Conservation (phyloP, 345 rosid species). For the Atalantia buxifolia region DNA sequence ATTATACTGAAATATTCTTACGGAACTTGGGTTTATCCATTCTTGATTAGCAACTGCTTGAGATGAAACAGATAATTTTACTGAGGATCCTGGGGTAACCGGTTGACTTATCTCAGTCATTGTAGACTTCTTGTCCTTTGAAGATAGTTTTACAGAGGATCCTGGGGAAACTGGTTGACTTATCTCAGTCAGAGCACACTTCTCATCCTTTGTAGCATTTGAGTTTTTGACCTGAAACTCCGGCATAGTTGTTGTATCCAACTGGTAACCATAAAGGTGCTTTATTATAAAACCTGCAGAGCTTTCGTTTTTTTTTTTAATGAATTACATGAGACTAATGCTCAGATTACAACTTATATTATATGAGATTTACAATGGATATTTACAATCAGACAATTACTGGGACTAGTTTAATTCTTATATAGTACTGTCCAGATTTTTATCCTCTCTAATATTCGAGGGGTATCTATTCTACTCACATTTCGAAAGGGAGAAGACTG, state of each 20-base stretch:
- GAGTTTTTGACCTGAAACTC: constrained; percentile 28
- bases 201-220: constrained; percentile 12
- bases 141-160: constrained; percentile 3
- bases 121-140: constrained; percentile 4
- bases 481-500: too few relatives aligned
- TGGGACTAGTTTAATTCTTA: too few relatives aligned
- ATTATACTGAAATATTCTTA: constrained; percentile 25
- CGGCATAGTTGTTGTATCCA: constrained; percentile 15
- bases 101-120: constrained; percentile 19
- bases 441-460: too few relatives aligned
- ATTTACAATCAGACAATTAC: too few relatives aligned
- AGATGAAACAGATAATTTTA: constrained; percentile 10
- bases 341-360: too few relatives aligned
- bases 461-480: too few relatives aligned
- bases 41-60: constrained; percentile 24
- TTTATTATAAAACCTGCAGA: constrained; percentile 22
- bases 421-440: too few relatives aligned
- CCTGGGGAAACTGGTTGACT: too few relatives aligned
- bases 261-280: constrained; percentile 22
- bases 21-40: constrained; percentile 24
- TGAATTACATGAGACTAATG: too few relatives aligned
- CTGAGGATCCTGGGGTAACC: constrained; percentile 18
- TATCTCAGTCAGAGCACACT: too few relatives aligned
- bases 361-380: too few relatives aligned
- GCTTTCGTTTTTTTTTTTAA: too few relatives aligned